These are phyloP conservation scores for Podospora sp. DNA, from an alignment of 495 filamentous ascomycete genomes.

Conservation along the genomic window DNA sequence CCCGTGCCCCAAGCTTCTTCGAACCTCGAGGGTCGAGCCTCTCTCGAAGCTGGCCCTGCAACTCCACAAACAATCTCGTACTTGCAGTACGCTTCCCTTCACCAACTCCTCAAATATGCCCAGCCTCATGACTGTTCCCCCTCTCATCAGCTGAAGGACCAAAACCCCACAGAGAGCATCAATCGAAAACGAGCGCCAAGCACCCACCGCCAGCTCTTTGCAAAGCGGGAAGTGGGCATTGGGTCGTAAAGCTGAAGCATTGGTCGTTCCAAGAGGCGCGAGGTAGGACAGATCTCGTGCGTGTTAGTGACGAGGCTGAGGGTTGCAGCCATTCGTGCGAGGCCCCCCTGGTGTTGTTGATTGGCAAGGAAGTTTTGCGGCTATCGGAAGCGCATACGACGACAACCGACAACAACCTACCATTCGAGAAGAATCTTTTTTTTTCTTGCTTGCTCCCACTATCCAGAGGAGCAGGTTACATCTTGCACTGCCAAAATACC, in stretches of 20 bases:
- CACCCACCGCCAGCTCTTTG: neutral
- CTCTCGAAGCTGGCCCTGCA: neutral
- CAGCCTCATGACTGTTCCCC: neutral
- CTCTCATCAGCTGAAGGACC: neutral
- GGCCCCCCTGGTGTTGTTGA: neutral
- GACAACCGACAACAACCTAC: neutral
- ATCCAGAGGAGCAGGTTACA: neutral
- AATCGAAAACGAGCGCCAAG: neutral
- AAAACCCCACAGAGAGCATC: neutral
- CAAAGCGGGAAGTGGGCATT: neutral
- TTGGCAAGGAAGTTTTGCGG: neutral
- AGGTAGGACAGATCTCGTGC: conserved; percentile 1
- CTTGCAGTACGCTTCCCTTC: neutral
- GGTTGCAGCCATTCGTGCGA: neutral
- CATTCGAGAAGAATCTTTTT: neutral
- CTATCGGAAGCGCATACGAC: neutral
- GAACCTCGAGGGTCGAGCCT: neutral
- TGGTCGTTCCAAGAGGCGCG: conserved; percentile 3
- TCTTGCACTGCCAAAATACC: neutral
- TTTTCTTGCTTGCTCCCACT: neutral
- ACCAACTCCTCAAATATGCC: neutral
- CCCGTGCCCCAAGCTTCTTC: neutral
- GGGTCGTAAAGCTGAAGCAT: conserved; percentile 3
- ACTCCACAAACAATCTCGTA: neutral
- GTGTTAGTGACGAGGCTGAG: conserved; percentile 3